These are phyloP conservation scores for Tardiomyces digboiensis DNA, from an alignment of 1,139 yeast species.

Conservation along the genomic window DNA sequence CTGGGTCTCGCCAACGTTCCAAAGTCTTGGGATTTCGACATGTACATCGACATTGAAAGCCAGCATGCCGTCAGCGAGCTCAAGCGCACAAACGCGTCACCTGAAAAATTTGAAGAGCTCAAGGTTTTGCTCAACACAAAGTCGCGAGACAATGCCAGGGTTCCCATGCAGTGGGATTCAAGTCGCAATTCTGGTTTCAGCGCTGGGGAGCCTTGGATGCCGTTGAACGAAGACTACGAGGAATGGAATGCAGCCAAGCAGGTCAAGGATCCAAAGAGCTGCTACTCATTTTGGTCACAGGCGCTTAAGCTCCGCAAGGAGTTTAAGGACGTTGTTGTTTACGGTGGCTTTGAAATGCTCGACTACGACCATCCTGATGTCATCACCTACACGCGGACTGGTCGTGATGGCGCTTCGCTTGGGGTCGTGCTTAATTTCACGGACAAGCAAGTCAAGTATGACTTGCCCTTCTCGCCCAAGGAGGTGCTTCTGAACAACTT, in stretches of 20 bases:
- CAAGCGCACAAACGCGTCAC: conserved; percentile 24
- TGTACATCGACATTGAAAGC: conserved; percentile 43
- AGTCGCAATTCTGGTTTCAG: conserved; percentile 41
- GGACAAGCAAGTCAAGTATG: not conserved
- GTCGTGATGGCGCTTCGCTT: conserved; percentile 21
- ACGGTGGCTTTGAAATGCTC: conserved; percentile 38
- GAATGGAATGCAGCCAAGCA: conserved; percentile 42
- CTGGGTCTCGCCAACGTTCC: conserved; percentile 44
- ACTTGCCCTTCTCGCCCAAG: not conserved
- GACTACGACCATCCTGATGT: conserved; percentile 32
- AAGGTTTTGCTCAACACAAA: conserved; percentile 18
- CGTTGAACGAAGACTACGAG: conserved; percentile 40
- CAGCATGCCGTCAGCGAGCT: conserved; percentile 32
- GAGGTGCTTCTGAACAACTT: not conserved
- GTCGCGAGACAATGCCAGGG: conserved; percentile 44
- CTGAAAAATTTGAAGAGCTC: conserved; percentile 24
- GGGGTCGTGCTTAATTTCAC: conserved; percentile 39
- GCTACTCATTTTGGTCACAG: conserved; percentile 37
- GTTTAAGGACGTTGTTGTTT: conserved; percentile 35
- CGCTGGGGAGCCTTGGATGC: conserved; percentile 44
- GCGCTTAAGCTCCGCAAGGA: conserved; percentile 37
- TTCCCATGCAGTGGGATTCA: conserved; percentile 51
- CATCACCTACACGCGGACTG: conserved; percentile 33
- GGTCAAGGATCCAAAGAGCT: conserved; percentile 37
- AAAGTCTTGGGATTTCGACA: conserved; percentile 40